These are phyloP conservation scores for Cystofilobasidium macerans DNA, from an alignment of 768 basidiomycete species.

Conservation along the genomic window DNA sequence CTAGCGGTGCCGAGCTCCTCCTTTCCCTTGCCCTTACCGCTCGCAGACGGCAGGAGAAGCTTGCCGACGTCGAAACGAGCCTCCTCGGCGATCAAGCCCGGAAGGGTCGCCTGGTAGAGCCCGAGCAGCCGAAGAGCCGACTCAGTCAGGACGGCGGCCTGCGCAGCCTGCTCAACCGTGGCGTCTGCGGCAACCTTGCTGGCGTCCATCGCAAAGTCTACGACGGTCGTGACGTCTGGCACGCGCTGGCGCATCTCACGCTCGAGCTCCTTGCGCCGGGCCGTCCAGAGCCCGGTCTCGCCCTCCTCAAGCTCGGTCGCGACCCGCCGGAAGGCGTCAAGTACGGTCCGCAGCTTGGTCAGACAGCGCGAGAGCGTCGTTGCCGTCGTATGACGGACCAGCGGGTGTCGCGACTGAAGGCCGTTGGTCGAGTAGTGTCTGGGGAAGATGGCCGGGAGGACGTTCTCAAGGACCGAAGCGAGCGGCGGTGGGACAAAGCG, in stretches of 20 bases:
- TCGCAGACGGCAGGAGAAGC: slow-evolving; percentile 45
- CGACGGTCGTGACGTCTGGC: slow-evolving; percentile 75
- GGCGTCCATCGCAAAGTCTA: slow-evolving; percentile 63
- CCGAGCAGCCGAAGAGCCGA: slow-evolving; percentile 67
- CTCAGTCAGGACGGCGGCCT: slow-evolving; percentile 54
- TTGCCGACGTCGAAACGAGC: slow-evolving; percentile 78
- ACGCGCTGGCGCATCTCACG: slow-evolving; percentile 61
- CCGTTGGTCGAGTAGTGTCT: slow-evolving; percentile 72
- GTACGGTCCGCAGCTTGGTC: slow-evolving; percentile 54
- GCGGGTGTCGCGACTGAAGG: slow-evolving; percentile 52
- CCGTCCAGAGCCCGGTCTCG: slow-evolving; percentile 61
- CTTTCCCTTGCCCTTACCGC: slow-evolving; percentile 34
- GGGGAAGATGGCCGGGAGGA: slow-evolving; percentile 61
- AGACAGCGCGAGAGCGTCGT: slow-evolving; percentile 65
- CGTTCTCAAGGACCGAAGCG: slow-evolving; percentile 57
- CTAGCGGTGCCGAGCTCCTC: slow-evolving; percentile 32
- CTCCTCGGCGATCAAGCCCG: slow-evolving; percentile 56
- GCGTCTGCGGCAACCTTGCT: slow-evolving; percentile 38
- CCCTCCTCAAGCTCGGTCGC: slow-evolving; percentile 52
- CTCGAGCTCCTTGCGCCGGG: slow-evolving; percentile 56
- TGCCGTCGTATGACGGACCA: slow-evolving; percentile 80
- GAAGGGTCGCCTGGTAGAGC: slow-evolving; percentile 71
- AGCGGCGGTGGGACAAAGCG: slow-evolving; percentile 68
- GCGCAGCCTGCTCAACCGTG: slow-evolving; percentile 36
- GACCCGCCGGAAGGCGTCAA: slow-evolving; percentile 45